A percentile compares a stretch with the other conserved stretches of the same genome.
Conservation (phyloP, 2,329 filamentous ascomycete species). For the Xylogone sp. region DNA sequence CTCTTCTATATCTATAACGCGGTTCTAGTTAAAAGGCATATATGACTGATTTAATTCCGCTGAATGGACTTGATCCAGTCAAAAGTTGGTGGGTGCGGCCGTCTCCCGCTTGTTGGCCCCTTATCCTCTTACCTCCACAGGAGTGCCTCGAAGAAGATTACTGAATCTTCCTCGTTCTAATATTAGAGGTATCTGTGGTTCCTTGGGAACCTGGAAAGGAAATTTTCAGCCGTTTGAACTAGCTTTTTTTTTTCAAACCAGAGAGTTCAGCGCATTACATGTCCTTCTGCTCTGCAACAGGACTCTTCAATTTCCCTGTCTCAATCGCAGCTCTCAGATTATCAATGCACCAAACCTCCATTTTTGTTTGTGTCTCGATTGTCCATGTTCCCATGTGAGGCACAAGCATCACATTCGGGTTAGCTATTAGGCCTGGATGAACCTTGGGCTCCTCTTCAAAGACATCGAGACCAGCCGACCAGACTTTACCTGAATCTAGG, state of each 20-base stretch:
- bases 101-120: too few relatives aligned
- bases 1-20: not conserved
- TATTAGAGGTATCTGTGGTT: too few relatives aligned
- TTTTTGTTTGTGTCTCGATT: constrained; percentile 56
- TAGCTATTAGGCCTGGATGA: constrained; percentile 67
- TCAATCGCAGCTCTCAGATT: constrained; percentile 64
- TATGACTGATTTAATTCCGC: too few relatives aligned
- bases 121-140: too few relatives aligned
- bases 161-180: too few relatives aligned
- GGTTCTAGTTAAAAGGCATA: too few relatives aligned
- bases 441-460: constrained; percentile 78
- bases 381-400: constrained; percentile 89
- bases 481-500: constrained; percentile 65
- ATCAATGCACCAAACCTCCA: constrained; percentile 73
- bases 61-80: too few relatives aligned
- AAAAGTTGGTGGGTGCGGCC: too few relatives aligned
- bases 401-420: constrained; percentile 69
- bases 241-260: not conserved
- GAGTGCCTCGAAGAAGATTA: too few relatives aligned
- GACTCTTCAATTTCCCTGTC: constrained; percentile 58
- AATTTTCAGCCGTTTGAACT: too few relatives aligned
- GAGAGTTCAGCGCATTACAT: constrained; percentile 26
- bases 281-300: constrained; percentile 68
- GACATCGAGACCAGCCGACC: constrained; percentile 72
- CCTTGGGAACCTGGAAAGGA: too few relatives aligned